phyloP scores from a whole-genome alignment of 257 asterid species.

The Knoxia roxburghii region DNA sequence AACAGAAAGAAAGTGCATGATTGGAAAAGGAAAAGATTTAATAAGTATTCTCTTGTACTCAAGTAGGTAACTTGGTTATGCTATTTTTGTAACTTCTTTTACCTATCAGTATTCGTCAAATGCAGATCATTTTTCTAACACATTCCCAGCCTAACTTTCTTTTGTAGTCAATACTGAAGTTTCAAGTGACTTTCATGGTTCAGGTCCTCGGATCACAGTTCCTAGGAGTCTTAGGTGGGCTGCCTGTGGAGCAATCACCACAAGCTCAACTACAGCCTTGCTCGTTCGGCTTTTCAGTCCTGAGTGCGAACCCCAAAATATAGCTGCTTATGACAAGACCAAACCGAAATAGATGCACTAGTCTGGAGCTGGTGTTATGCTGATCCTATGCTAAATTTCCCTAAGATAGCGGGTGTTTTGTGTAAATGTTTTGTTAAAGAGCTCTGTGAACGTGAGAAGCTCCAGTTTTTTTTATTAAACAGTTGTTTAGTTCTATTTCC shows the following conservation, averaged over 20 bases:
- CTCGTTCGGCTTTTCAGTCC: slow-evolving; percentile 72
- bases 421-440: no score
- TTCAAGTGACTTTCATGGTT: slow-evolving; percentile 18
- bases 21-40: neutral
- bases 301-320: slow-evolving; percentile 88
- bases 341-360: neutral
- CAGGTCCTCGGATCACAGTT: slow-evolving; percentile 81
- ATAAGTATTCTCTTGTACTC: neutral
- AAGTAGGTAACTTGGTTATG: neutral
- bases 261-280: slow-evolving; percentile 59
- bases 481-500: no score
- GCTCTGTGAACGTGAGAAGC: no score
- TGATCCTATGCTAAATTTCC: no score
- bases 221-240: slow-evolving; percentile 85
- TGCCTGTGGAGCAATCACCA: slow-evolving; percentile 64
- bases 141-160: no score
- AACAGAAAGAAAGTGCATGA: neutral
- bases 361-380: neutral
- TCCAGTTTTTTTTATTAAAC: no score
- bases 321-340: slow-evolving; percentile 68
- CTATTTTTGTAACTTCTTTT: neutral
- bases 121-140: neutral
- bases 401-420: no score
- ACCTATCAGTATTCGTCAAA: neutral
- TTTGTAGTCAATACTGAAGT: neutral